phyloP scores from a whole-genome alignment of 1,284 basidiomycete species.

The Malassezia vespertilionis region DNA sequence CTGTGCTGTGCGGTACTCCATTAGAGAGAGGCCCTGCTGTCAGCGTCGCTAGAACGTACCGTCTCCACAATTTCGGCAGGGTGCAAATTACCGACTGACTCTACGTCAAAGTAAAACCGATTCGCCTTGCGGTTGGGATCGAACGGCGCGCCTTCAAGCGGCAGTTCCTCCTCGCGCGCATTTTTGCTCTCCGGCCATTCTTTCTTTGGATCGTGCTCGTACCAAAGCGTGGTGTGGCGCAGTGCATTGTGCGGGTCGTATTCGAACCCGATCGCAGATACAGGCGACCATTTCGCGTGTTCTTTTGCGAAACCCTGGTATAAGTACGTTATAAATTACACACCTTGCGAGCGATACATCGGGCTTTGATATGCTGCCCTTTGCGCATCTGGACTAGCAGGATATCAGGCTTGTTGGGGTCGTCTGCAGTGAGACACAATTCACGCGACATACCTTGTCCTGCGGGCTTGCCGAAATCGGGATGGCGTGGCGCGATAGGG shows the following conservation, averaged over 20 bases:
- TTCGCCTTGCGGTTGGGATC: conserved; percentile 36
- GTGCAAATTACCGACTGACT: conserved; percentile 38
- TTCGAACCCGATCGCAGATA: conserved; percentile 87
- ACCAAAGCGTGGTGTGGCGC: conserved; percentile 92
- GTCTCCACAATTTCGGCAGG: conserved; percentile 43
- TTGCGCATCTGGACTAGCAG: conserved; percentile 83
- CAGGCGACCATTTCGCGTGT: conserved; percentile 98
- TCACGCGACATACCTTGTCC: conserved; percentile 59
- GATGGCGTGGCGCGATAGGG: conserved; percentile 44
- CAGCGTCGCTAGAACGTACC: conserved; percentile 13
- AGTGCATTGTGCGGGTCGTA: conserved; percentile 98
- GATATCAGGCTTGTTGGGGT: conserved; percentile 50
- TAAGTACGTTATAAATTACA: conserved; percentile 15
- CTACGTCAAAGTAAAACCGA: conserved; percentile 45
- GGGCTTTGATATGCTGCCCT: conserved; percentile 78
- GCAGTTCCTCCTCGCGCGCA: conserved; percentile 40
- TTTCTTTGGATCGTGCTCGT: conserved; percentile 54
- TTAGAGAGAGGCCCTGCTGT: conserved; percentile 29
- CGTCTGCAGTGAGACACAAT: conserved; percentile 16
- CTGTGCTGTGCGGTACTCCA: conserved; percentile 40
- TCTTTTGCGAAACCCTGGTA: conserved; percentile 86
- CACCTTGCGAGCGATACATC: conserved; percentile 87
- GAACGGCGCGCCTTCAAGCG: conserved; percentile 34
- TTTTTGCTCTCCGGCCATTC: conserved; percentile 44
- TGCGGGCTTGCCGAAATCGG: conserved; percentile 72